Conservation (phyloP, 129 eudicot genomes). For the Saposhnikovia divaricata region DNA sequence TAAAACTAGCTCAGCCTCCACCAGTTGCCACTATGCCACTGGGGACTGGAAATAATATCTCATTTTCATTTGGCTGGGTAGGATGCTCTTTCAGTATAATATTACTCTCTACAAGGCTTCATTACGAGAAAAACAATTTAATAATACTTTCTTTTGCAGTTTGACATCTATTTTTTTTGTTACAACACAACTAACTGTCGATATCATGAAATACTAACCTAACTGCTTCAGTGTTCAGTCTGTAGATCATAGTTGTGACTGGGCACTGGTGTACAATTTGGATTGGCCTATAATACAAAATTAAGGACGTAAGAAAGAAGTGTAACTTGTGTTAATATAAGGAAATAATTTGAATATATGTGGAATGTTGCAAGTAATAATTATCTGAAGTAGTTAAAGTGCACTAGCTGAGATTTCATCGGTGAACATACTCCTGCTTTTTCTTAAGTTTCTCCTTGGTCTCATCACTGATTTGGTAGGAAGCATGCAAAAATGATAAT, state of each 20-base stretch:
- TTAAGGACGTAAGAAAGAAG: neutral
- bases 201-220: neutral
- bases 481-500: neutral
- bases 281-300: neutral
- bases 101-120: neutral
- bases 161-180: neutral
- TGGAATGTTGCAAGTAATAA: neutral
- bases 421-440: neutral
- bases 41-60: slow-evolving; percentile 92
- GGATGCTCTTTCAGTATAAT: slow-evolving; percentile 3
- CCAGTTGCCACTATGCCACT: slow-evolving; percentile 87
- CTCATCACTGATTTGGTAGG: neutral
- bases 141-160: neutral
- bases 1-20: slow-evolving; percentile 66
- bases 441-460: neutral
- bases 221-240: neutral
- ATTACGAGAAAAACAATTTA: neutral
- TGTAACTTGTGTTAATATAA: neutral
- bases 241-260: neutral
- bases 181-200: neutral
- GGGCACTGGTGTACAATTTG: neutral
- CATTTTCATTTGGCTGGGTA: slow-evolving; percentile 99
- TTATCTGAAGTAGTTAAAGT: neutral
- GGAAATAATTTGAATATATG: neutral
- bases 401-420: neutral